phyloP scores from a whole-genome alignment of 2,329 filamentous ascomycete genomes.

The Pestalotiopsis sp. region DNA sequence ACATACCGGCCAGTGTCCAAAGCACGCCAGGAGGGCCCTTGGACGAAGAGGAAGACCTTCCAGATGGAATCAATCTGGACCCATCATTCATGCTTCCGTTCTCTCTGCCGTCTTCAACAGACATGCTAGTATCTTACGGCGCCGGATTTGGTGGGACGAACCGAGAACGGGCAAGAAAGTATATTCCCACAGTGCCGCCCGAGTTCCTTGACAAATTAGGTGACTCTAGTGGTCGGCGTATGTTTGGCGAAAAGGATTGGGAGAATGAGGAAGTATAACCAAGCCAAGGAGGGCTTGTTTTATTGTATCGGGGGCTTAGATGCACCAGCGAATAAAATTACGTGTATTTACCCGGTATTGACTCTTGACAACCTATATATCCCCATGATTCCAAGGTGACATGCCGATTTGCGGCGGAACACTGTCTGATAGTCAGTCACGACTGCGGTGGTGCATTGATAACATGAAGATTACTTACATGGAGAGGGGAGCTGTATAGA shows the following conservation, averaged over 20 bases:
- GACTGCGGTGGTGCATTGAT: too few species aligned
- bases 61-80: slow-evolving; percentile 79
- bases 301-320: background rate
- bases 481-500: too few species aligned
- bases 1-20: slow-evolving; percentile 43
- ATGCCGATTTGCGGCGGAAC: background rate
- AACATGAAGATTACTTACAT: too few species aligned
- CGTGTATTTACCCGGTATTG: background rate
- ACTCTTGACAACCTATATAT: background rate
- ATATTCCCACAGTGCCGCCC: slow-evolving; percentile 91
- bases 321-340: background rate
- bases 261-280: slow-evolving; percentile 63
- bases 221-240: slow-evolving; percentile 54
- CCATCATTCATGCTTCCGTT: slow-evolving; percentile 93
- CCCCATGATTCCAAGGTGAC: background rate
- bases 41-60: slow-evolving; percentile 71
- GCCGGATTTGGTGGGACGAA: slow-evolving; percentile 94
- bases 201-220: slow-evolving; percentile 93
- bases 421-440: background rate
- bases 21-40: slow-evolving; percentile 43
- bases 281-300: background rate
- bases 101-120: slow-evolving; percentile 90
- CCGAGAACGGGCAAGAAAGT: slow-evolving; percentile 88
- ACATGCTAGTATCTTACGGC: slow-evolving; percentile 95
- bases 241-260: slow-evolving; percentile 68